Evolutionary conservation across 345 rosid genomes (phyloP).

Genomic region (Eucalyptus guilfoylei): DNA sequence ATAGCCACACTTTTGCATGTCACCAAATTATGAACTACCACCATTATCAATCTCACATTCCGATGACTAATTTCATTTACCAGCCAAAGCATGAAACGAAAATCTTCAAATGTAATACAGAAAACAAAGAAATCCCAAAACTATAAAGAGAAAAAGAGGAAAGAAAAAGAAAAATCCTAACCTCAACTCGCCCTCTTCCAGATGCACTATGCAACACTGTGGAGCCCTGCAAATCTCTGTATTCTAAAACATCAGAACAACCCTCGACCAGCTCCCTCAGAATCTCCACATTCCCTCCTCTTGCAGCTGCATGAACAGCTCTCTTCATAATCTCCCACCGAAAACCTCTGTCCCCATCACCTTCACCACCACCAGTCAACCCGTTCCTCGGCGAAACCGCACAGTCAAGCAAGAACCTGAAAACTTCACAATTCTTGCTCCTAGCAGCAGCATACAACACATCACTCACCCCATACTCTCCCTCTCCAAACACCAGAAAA

Average conservation of each 20-base stretch:
- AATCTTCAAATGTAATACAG: neutral
- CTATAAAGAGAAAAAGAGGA: neutral
- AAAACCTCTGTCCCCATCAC: conserved; percentile 23
- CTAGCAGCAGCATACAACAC: conserved; percentile 76
- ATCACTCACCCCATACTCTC: conserved; percentile 91
- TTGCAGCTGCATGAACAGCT: conserved; percentile 78
- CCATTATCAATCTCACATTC: neutral
- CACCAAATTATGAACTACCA: neutral
- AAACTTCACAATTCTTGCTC: conserved; percentile 58
- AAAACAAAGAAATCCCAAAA: neutral
- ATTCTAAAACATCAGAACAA: conserved; percentile 26
- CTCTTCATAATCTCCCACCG: conserved; percentile 69
- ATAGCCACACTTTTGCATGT: neutral
- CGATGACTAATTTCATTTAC: neutral
- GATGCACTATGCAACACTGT: conserved; percentile 76
- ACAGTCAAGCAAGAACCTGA: conserved; percentile 39
- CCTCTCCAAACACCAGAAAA: conserved; percentile 89
- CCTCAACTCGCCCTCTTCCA: conserved; percentile 78
- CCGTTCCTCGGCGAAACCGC: conserved; percentile 18
- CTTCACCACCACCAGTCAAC: conserved; percentile 18
- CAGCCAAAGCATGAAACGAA: neutral
- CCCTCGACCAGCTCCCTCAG: conserved; percentile 28
- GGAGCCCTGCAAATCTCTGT: conserved; percentile 54
- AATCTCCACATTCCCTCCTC: conserved; percentile 82
- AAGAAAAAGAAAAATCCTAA: neutral